These are phyloP conservation scores for Sphagnum fallax DNA, from an alignment of 228 moss, liverwort and hornwort genomes.

Conservation along the genomic window DNA sequence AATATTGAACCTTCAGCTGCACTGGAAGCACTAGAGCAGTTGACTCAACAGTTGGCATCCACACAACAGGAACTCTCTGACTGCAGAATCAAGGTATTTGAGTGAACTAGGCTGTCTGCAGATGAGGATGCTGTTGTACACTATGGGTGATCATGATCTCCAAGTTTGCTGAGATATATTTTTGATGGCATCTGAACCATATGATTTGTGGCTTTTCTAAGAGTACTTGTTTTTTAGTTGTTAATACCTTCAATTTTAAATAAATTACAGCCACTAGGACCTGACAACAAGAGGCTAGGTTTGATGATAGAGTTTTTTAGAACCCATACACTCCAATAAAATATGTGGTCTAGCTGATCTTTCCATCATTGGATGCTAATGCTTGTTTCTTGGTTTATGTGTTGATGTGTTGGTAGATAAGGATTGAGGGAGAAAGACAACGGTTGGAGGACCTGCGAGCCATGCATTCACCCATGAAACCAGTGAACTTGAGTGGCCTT, in stretches of 20 bases:
- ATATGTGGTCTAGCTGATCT: neutral
- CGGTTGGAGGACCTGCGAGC: constrained; percentile 34
- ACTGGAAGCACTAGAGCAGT: neutral
- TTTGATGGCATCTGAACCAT: no score
- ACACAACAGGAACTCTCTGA: neutral
- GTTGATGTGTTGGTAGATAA: constrained; percentile 10
- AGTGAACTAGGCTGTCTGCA: neutral
- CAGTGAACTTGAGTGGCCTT: constrained; percentile 12
- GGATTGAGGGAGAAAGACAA: constrained; percentile 32
- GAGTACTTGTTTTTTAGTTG: no score
- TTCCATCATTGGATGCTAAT: neutral
- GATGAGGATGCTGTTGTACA: neutral
- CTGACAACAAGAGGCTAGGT: no score
- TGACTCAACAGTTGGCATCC: neutral
- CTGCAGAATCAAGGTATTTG: neutral
- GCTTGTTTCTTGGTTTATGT: neutral
- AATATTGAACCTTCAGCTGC: neutral
- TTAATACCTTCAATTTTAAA: no score
- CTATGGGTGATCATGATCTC: neutral
- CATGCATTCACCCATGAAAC: constrained; percentile 15
- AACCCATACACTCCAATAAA: neutral
- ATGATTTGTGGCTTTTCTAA: no score
- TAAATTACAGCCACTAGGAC: no score
- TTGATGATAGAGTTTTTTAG: no score
- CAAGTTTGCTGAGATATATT: no score